Evolutionary conservation across 1,139 yeast genomes (phyloP).

Genomic region (Hanseniaspora uvarum): DNA sequence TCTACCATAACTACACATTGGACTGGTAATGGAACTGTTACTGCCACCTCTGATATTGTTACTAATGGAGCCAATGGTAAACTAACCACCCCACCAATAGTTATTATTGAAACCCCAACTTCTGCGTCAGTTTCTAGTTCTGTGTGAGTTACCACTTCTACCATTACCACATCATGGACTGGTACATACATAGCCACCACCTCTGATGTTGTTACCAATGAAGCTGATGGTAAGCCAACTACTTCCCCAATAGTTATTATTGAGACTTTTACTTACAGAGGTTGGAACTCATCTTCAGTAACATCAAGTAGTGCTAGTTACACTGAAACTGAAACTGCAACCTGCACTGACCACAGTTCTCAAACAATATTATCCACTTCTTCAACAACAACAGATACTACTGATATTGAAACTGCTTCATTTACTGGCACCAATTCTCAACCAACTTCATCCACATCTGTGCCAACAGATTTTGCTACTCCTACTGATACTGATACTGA

Average conservation of each 20-base stretch:
- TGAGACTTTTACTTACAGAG: not conserved
- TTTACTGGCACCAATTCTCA: too few relatives aligned
- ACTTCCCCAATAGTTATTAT: not conserved
- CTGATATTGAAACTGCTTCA: too few relatives aligned
- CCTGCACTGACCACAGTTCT: too few relatives aligned
- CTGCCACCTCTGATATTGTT: not conserved
- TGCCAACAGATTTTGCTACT: too few relatives aligned
- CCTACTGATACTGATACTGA: too few relatives aligned
- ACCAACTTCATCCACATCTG: too few relatives aligned
- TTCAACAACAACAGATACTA: too few relatives aligned
- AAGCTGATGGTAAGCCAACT: conserved; percentile 5
- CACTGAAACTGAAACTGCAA: not conserved
- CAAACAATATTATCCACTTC: too few relatives aligned
- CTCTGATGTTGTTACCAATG: not conserved
- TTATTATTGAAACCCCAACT: not conserved
- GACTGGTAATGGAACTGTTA: not conserved
- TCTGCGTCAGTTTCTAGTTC: too few relatives aligned
- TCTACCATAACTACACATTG: not conserved
- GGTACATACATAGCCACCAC: conserved; percentile 13
- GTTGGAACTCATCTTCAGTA: not conserved
- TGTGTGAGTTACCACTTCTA: too few relatives aligned
- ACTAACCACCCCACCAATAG: not conserved
- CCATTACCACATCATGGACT: conserved; percentile 8
- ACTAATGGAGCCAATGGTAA: not conserved
- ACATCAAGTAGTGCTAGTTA: not conserved